Percentiles rank a stretch among this genome's conserved stretches.
Conservation (phyloP, 768 basidiomycete species). For the Ramaria sp. region DNA sequence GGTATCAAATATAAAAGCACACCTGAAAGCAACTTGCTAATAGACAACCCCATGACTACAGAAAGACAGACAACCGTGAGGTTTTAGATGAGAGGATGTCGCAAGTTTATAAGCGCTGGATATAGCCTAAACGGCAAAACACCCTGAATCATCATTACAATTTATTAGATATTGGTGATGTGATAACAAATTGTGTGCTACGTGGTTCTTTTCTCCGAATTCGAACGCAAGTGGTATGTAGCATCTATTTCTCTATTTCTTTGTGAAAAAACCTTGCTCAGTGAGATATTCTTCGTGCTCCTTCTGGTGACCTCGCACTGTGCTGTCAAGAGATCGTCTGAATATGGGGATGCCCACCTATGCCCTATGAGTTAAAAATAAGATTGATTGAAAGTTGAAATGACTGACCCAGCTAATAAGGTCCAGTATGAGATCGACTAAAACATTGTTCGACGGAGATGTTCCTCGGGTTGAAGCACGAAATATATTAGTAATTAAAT, state of each 20-base stretch:
- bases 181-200: too few relatives aligned
- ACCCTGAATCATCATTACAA: neutral
- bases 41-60: neutral
- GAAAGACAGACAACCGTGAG: neutral
- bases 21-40: constrained; percentile 2
- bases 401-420: constrained; percentile 32
- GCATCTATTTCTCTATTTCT: too few relatives aligned
- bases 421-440: constrained; percentile 41
- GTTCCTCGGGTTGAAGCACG: constrained; percentile 55
- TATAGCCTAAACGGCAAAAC: neutral
- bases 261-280: constrained; percentile 31
- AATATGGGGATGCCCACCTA: constrained; percentile 44
- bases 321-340: constrained; percentile 38
- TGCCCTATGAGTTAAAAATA: neutral
- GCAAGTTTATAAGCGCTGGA: neutral
- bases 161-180: too few relatives aligned
- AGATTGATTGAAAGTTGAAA: neutral
- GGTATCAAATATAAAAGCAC: neutral
- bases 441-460: constrained; percentile 44
- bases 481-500: constrained; percentile 58
- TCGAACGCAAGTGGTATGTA: too few relatives aligned
- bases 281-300: constrained; percentile 38
- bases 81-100: neutral
- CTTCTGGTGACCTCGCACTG: constrained; percentile 30
- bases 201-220: too few relatives aligned